Base-by-base conservation (phyloP, 768 basidiomycete species). In the Pleurotus sapidus region DNA sequence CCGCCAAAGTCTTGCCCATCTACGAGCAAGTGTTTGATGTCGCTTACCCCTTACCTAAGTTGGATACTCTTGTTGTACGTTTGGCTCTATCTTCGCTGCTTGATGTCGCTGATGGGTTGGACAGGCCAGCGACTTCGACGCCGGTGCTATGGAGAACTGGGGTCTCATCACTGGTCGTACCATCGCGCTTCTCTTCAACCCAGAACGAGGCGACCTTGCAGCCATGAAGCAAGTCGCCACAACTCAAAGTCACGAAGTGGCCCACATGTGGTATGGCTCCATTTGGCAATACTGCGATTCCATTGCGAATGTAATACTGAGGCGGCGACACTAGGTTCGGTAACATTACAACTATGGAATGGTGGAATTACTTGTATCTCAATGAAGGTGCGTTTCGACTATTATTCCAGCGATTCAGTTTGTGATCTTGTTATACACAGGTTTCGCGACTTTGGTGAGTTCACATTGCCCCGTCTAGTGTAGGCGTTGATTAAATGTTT, bases 101-200 rank as follows among this genome's bases (percentile, higher is more conserved):
- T 24, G 5, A 12, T 42, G 14, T 18, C 20, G 30, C 47, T 43
- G 43, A 40, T 37, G 60, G 39, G 4, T 38, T 42, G 34, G 11
- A 12, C 25, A 84, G 81, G 94, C 86, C 3, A 83, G 82, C 53
- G 95, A 97, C 68, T 97, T 97, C 63, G 94, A 96, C 66, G 87
- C 89, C 30, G 91, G 87, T 58, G 89, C 89, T 4, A 95, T 95
- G 95, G 95, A 97, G 72, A 95, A 94, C 69, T 94, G 91, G 91
- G 93, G 91, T 49, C 74, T 96, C 57, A 97, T 97, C 67, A 95
- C 89, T 12, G 95, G 95, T 17, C 77, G 95, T 45, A 95, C 93
- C 0, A 84, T 77, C 42, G 88, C 86, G 3, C 89, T 92, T 68
- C 73, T 96, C 43, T 79, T 91, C 59, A 90, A 97, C 68, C 84